These are phyloP conservation scores for Penicillium rolfsii DNA, from an alignment of 2,329 filamentous ascomycete genomes.

Conservation along the genomic window DNA sequence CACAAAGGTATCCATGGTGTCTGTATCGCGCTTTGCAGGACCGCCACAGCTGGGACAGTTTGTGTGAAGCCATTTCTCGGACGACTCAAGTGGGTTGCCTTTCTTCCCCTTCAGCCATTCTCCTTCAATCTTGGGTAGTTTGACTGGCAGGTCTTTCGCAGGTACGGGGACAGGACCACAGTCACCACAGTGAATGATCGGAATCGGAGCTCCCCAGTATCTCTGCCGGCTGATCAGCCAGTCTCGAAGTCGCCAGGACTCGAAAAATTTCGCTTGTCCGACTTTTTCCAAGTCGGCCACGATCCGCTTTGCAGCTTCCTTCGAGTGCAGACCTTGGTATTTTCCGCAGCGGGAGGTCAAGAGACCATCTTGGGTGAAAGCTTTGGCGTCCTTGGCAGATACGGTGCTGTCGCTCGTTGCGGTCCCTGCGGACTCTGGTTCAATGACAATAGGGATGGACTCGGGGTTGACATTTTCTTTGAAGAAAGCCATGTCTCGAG, in stretches of 20 bases:
- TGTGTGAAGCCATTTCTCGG: slow-evolving; percentile 73
- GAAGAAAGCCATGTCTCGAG: slow-evolving; percentile 80
- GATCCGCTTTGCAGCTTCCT: slow-evolving; percentile 64
- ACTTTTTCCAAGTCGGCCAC: slow-evolving; percentile 55
- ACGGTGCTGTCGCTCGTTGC: slow-evolving; percentile 23
- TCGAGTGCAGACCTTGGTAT: slow-evolving; percentile 66
- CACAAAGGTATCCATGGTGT: slow-evolving; percentile 96
- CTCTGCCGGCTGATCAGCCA: slow-evolving; percentile 92
- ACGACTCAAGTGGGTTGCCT: slow-evolving; percentile 76
- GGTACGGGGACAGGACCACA: slow-evolving; percentile 83
- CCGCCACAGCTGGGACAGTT: slow-evolving; percentile 71
- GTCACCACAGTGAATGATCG: slow-evolving; percentile 76
- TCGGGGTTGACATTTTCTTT: slow-evolving; percentile 65
- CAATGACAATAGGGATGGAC: slow-evolving; percentile 66
- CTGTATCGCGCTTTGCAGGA: slow-evolving; percentile 77
- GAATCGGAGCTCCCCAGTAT: slow-evolving; percentile 90
- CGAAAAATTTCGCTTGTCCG: slow-evolving; percentile 62
- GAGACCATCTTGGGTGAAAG: slow-evolving; percentile 67
- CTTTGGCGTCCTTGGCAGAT: slow-evolving; percentile 50
- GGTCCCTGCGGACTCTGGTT: slow-evolving; percentile 42
- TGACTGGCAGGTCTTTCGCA: slow-evolving; percentile 73
- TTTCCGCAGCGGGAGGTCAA: slow-evolving; percentile 68
- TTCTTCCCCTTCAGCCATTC: slow-evolving; percentile 70
- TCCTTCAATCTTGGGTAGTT: slow-evolving; percentile 69
- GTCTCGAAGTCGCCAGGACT: slow-evolving; percentile 80